These are phyloP conservation scores for Skeletonema costatum DNA, from an alignment of 108 stramenopile genomes.

Conservation along the genomic window DNA sequence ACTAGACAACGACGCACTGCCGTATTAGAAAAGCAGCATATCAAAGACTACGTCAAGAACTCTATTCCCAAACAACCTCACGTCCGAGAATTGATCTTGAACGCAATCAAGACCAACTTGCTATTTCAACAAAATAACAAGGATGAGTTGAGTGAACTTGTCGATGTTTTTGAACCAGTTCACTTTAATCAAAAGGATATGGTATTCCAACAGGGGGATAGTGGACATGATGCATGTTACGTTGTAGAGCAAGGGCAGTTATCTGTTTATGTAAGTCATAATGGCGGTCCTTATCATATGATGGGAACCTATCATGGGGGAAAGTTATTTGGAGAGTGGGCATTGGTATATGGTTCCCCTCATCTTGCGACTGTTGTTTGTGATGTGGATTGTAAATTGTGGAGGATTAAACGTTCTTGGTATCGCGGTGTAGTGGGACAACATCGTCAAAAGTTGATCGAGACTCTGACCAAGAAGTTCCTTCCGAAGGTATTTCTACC, in stretches of 20 bases:
- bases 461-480: conserved; percentile 34
- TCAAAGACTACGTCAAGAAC: conserved; percentile 41
- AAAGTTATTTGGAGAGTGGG: conserved; percentile 77
- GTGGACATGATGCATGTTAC: conserved; percentile 79
- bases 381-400: conserved; percentile 52
- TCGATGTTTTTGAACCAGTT: conserved; percentile 72
- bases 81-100: conserved; percentile 54
- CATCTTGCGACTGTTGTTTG: conserved; percentile 67
- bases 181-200: conserved; percentile 33
- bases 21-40: conserved; percentile 25
- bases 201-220: conserved; percentile 77
- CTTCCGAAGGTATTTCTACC: conserved; percentile 37
- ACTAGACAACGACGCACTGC: conserved; percentile 12
- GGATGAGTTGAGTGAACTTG: conserved; percentile 61
- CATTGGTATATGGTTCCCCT: conserved; percentile 79
- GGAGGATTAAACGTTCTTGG: conserved; percentile 51
- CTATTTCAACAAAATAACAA: conserved; percentile 58
- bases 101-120: conserved; percentile 66
- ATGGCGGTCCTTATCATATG: conserved; percentile 27
- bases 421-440: conserved; percentile 55
- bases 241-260: conserved; percentile 64
- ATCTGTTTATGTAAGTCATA: conserved; percentile 58
- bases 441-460: conserved; percentile 40
- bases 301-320: conserved; percentile 21
- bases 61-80: conserved; percentile 50